A percentile compares a stretch with the other conserved stretches of the same genome.
Evolutionary conservation across 2,329 filamentous ascomycete species (phyloP).

Genomic region (Fusarium stilboides): DNA sequence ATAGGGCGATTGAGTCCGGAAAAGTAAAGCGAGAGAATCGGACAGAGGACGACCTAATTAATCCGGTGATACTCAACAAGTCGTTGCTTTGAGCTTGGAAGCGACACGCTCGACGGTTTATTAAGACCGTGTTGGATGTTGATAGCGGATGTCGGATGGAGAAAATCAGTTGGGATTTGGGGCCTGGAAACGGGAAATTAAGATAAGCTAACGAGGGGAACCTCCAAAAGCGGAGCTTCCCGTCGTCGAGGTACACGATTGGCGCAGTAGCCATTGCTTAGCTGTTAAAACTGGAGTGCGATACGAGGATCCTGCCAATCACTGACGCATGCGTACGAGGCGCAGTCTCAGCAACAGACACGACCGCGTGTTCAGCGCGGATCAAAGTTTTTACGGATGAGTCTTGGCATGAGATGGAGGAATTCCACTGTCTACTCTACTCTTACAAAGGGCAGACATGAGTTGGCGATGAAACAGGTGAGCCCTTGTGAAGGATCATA

Average conservation of each 20-base stretch:
- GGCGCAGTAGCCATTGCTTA: neutral
- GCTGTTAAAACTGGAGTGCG: neutral
- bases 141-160: constrained; percentile 4
- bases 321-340: neutral
- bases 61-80: neutral
- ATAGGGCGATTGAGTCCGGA: constrained; percentile 2
- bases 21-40: constrained; percentile 17
- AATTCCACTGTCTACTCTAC: neutral
- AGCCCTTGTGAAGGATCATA: neutral
- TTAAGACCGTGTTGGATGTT: neutral
- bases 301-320: constrained; percentile 17
- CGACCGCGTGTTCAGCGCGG: neutral
- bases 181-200: constrained; percentile 4
- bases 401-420: neutral
- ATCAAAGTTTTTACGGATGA: constrained; percentile 9
- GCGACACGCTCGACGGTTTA: neutral
- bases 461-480: no score
- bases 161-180: neutral
- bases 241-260: neutral
- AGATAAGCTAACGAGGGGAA: constrained; percentile 16
- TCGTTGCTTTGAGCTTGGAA: neutral
- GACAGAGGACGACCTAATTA: neutral
- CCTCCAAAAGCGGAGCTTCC: neutral
- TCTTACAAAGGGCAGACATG: no score
- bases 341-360: neutral